These are phyloP conservation scores for Mycena galopus DNA, from an alignment of 768 basidiomycete genomes.

Conservation along the genomic window DNA sequence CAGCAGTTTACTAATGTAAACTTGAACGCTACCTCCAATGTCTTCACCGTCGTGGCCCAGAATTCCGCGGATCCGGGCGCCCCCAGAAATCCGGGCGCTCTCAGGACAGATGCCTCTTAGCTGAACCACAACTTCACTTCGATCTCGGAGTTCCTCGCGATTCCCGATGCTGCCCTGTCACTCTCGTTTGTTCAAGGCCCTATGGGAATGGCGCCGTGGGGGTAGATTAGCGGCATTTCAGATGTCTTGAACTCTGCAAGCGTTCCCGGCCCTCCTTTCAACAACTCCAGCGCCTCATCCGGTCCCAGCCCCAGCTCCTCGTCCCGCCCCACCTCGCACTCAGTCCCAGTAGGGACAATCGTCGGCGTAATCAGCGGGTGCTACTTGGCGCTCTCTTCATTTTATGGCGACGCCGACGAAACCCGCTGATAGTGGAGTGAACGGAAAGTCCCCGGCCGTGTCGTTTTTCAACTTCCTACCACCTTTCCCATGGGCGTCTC, in stretches of 20 bases:
- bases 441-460: no score
- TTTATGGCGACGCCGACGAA: no score
- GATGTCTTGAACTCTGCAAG: background rate
- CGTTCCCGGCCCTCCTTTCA: conserved; percentile 21
- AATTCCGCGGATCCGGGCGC: background rate
- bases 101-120: conserved; percentile 21
- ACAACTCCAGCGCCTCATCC: background rate
- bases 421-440: no score
- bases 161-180: background rate
- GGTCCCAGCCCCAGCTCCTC: conserved; percentile 4
- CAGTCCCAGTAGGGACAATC: no score
- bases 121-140: background rate
- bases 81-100: no score
- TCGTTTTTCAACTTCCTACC: no score
- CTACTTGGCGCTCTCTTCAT: no score
- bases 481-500: no score
- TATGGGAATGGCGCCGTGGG: background rate
- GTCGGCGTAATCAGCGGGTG: background rate
- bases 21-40: conserved; percentile 10
- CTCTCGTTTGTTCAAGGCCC: conserved; percentile 1
- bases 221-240: no score
- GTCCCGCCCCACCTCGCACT: no score
- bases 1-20: conserved; percentile 22
- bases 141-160: conserved; percentile 8
- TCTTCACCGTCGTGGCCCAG: conserved; percentile 11